Percentiles rank a stretch among this genome's conserved stretches.
These are phyloP conservation scores for Diaporthe sp. DNA, from an alignment of 2,329 filamentous ascomycete species.

Conservation along the genomic window DNA sequence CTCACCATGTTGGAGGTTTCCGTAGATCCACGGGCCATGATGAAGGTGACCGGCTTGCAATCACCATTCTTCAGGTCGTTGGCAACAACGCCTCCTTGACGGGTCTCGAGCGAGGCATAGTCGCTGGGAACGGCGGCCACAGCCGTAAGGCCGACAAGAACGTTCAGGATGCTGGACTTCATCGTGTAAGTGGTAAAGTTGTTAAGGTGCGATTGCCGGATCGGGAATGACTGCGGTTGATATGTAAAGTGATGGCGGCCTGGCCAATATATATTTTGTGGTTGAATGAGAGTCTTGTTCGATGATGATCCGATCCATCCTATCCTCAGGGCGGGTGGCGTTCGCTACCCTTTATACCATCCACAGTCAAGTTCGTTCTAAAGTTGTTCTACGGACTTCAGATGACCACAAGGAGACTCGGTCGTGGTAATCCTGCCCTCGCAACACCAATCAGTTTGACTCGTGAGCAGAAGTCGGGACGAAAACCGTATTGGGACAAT, in stretches of 20 bases:
- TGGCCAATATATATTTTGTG: slow-evolving; percentile 3
- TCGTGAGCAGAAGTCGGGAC: slow-evolving; percentile 28
- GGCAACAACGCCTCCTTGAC: slow-evolving; percentile 27
- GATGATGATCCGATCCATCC: slow-evolving; percentile 14
- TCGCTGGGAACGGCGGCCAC: slow-evolving; percentile 37
- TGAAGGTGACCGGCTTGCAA: slow-evolving; percentile 51
- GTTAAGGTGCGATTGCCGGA: not conserved
- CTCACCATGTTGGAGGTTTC: slow-evolving; percentile 52
- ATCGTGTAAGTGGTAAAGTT: slow-evolving; percentile 19
- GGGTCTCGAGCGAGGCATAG: slow-evolving; percentile 29
- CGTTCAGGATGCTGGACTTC: slow-evolving; percentile 35
- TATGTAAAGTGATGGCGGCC: not conserved
- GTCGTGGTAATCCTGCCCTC: not conserved
- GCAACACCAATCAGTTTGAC: slow-evolving; percentile 26
- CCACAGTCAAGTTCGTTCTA: slow-evolving; percentile 9
- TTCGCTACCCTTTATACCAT: slow-evolving; percentile 8
- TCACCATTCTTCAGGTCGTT: slow-evolving; percentile 41
- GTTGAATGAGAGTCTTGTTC: not conserved
- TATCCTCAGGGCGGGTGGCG: slow-evolving; percentile 9
- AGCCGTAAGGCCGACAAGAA: slow-evolving; percentile 33
- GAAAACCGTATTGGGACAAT: slow-evolving; percentile 30
- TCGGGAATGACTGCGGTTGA: not conserved
- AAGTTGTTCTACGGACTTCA: slow-evolving; percentile 12
- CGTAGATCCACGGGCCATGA: slow-evolving; percentile 53
- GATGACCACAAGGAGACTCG: not conserved